These are phyloP conservation scores for Penicillium sp. DNA, from an alignment of 2,329 filamentous ascomycete genomes.

Conservation along the genomic window DNA sequence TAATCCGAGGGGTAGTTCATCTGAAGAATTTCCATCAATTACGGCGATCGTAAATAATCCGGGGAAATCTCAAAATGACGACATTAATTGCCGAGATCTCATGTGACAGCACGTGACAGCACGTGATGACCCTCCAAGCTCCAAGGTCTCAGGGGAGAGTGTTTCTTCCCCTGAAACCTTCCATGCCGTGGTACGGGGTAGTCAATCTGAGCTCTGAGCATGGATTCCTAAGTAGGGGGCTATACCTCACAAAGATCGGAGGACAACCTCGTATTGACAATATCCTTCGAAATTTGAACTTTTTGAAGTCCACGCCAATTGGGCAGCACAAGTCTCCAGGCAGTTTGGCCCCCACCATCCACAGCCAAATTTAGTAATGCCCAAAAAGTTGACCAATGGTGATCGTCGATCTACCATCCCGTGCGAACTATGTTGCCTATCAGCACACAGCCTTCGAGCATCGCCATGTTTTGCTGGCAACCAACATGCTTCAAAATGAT, in stretches of 20 bases:
- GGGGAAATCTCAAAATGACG: not conserved
- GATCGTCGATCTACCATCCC: not conserved
- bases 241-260: not conserved
- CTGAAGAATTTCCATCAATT: conserved; percentile 15
- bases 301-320: not conserved
- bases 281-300: not conserved
- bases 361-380: not conserved
- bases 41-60: not conserved
- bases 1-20: not conserved
- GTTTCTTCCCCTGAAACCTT: too few species aligned
- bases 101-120: not conserved
- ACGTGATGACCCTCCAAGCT: not conserved
- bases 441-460: not conserved
- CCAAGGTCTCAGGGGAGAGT: too few species aligned
- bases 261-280: not conserved
- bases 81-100: not conserved
- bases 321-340: not conserved
- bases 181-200: too few species aligned
- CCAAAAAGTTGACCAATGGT: not conserved
- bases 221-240: not conserved
- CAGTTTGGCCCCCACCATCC: not conserved
- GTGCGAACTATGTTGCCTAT: not conserved
- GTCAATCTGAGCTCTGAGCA: not conserved
- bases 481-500: not conserved
- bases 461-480: not conserved